A percentile compares a stretch with the other conserved stretches of the same genome.
These are phyloP conservation scores for Phytophthora colocasiae DNA, from an alignment of 352 stramenopile genomes.

Conservation along the genomic window DNA sequence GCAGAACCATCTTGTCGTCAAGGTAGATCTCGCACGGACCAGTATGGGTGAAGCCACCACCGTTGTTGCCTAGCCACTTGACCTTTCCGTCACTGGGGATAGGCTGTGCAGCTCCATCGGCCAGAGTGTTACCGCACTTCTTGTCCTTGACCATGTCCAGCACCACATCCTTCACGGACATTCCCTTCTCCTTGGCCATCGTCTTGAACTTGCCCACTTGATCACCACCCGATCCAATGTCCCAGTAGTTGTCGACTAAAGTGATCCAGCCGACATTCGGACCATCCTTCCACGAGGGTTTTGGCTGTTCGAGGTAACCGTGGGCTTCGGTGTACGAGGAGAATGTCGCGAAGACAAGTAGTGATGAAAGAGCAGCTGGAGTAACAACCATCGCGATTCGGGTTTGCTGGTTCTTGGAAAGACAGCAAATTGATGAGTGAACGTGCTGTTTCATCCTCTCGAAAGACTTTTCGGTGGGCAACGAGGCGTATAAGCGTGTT, in stretches of 20 bases:
- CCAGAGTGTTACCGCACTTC: slow-evolving; percentile 42
- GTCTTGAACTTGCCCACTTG: slow-evolving; percentile 39
- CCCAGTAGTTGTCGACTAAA: slow-evolving; percentile 37
- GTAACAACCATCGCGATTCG: not conserved
- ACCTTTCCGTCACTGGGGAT: slow-evolving; percentile 41
- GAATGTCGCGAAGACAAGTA: slow-evolving; percentile 4
- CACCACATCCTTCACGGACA: slow-evolving; percentile 41
- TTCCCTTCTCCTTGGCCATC: slow-evolving; percentile 35
- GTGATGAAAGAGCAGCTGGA: slow-evolving; percentile 10
- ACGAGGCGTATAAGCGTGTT: too few relatives aligned
- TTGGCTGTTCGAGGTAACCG: slow-evolving; percentile 28
- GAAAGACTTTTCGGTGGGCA: too few relatives aligned
- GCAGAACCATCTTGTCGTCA: slow-evolving; percentile 46
- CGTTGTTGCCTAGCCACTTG: slow-evolving; percentile 38
- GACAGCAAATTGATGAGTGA: slow-evolving; percentile 7
- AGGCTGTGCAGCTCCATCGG: slow-evolving; percentile 33
- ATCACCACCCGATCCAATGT: slow-evolving; percentile 36
- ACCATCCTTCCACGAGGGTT: slow-evolving; percentile 7
- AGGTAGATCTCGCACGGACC: slow-evolving; percentile 58
- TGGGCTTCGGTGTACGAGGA: slow-evolving; percentile 16
- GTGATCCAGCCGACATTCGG: slow-evolving; percentile 25
- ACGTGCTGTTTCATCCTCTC: too few relatives aligned
- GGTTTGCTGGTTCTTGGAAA: not conserved
- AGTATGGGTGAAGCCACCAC: slow-evolving; percentile 36
- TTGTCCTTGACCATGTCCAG: slow-evolving; percentile 39